Evolutionary conservation across 768 basidiomycete species (phyloP), one percentile per base, ranked within the genome.

Genomic region (Leccinellum albellum): DNA sequence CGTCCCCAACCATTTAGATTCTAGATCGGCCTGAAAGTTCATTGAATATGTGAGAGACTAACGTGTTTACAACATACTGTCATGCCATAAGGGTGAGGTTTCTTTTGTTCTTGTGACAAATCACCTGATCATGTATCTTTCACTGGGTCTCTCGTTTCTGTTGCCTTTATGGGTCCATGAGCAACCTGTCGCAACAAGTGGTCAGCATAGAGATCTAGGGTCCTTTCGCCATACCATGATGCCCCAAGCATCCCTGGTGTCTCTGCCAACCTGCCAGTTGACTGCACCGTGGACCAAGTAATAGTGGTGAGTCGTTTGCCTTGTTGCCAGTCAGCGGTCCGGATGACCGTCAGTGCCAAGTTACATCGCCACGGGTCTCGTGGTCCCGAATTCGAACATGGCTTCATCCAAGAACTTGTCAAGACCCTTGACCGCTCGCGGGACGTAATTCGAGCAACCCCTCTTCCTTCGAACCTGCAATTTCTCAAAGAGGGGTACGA

Each of bases 331-430:
- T 1, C n/a, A 23, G 4, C 24, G 14, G 31, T 14, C 15, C 44
- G 17, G 6, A 29, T 58, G 54, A 51, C 51, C n/a, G 1, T 58
- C 7, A 28, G 24, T 21, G 29, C 33, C 23, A 53, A 78, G 78
- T 70, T 79, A 66, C 74, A 73, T 58, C 60, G 76, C 50, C 78
- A 79, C 54, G 78, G 78, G 10, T 73, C 72, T 50, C 74, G 76
- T 51, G 73, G 67, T 55, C 77, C 75, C 42, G 64, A 64, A 21
- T 62, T 54, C n/a, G 71, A 73, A 70, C 66, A 67, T 24, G 3
- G 13, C 44, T 73, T 62, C 60, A 69, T 75, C 51, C 64, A 69
- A 8, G 66, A 68, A 47, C 70, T 79, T 17, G 70, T 70, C 13
- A 53, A 59, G 9, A 70, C 72, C 42, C 71, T 79, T 23, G 65